Percentiles rank a stretch among this genome's conserved stretches.
phyloP scores from a whole-genome alignment of 1,139 yeast species.

The Kodamaea sp. region DNA sequence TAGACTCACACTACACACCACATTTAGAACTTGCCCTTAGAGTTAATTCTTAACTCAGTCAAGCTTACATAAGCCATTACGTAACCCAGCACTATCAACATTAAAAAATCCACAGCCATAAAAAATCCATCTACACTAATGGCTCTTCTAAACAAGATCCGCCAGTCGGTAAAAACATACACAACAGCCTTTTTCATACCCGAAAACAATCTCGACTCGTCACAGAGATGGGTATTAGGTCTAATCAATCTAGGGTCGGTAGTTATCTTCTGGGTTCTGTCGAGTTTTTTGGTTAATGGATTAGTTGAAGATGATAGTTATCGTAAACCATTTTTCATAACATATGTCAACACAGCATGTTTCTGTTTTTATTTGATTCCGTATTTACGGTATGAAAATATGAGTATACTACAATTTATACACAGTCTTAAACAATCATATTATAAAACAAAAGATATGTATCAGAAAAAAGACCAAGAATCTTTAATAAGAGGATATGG shows the following conservation, averaged over 20 bases:
- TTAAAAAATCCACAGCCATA: no score
- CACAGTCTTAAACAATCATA: constrained; percentile 21
- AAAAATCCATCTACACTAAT: no score
- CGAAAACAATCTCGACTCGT: constrained; percentile 19
- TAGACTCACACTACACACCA: constrained; percentile 1
- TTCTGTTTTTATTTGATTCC: constrained; percentile 77
- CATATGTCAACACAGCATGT: constrained; percentile 85
- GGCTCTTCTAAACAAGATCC: no score
- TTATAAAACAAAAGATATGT: constrained; percentile 6
- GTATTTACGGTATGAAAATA: constrained; percentile 31
- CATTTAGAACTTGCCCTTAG: constrained; percentile 1
- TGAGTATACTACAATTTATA: constrained; percentile 23
- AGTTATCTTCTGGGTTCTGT: constrained; percentile 81
- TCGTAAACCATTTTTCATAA: constrained; percentile 89
- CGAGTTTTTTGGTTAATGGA: constrained; percentile 75
- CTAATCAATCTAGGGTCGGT: constrained; percentile 68
- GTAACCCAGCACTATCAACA: constrained; percentile 6
- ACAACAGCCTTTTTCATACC: constrained; percentile 15
- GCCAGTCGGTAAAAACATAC: constrained; percentile 4
- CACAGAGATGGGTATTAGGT: constrained; percentile 71
- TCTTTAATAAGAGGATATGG: constrained; percentile 17
- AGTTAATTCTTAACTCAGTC: neutral
- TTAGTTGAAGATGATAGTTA: constrained; percentile 66
- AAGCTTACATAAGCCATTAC: constrained; percentile 6
- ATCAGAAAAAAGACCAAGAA: constrained; percentile 7